These are phyloP conservation scores for Microsporum audouinii DNA, from an alignment of 2,329 filamentous ascomycete genomes.

Conservation along the genomic window DNA sequence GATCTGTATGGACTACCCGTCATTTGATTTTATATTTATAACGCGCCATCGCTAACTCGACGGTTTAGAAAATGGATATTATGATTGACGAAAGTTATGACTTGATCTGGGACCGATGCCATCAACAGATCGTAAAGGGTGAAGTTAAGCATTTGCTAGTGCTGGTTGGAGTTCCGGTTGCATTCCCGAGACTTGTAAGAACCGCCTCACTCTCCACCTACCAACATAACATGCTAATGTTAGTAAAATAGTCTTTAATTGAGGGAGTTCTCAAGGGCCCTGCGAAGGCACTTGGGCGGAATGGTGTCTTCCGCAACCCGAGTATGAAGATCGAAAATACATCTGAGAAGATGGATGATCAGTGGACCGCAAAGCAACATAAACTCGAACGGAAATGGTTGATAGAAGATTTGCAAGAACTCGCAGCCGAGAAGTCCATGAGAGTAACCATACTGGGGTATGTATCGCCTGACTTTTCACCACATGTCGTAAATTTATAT, in stretches of 20 bases:
- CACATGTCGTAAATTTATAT: not conserved
- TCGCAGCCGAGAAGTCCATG: constrained; percentile 84
- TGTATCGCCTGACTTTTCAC: not conserved
- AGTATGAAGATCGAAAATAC: constrained; percentile 86
- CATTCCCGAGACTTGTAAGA: constrained; percentile 65
- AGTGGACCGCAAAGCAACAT: constrained; percentile 94
- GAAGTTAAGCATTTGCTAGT: constrained; percentile 85
- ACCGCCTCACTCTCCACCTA: not conserved
- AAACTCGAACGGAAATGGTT: constrained; percentile 80
- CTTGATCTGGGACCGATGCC: constrained; percentile 72
- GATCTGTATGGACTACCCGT: constrained; percentile 43
- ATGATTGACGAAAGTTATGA: constrained; percentile 72
- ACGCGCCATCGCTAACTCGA: constrained; percentile 1
- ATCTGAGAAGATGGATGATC: constrained; percentile 85
- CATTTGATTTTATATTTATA: not conserved
- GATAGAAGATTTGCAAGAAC: constrained; percentile 81
- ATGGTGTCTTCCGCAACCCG: constrained; percentile 65
- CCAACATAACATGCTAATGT: constrained; percentile 30
- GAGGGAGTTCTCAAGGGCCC: constrained; percentile 70
- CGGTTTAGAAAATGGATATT: constrained; percentile 55
- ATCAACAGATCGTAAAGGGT: constrained; percentile 68
- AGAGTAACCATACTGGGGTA: constrained; percentile 78
- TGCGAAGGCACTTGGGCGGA: constrained; percentile 74
- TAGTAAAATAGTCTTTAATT: constrained; percentile 46
- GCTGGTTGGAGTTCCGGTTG: constrained; percentile 70